These are phyloP conservation scores for Elaeis oleifera DNA, from an alignment of 202 grass and related monocot species.

Conservation along the genomic window DNA sequence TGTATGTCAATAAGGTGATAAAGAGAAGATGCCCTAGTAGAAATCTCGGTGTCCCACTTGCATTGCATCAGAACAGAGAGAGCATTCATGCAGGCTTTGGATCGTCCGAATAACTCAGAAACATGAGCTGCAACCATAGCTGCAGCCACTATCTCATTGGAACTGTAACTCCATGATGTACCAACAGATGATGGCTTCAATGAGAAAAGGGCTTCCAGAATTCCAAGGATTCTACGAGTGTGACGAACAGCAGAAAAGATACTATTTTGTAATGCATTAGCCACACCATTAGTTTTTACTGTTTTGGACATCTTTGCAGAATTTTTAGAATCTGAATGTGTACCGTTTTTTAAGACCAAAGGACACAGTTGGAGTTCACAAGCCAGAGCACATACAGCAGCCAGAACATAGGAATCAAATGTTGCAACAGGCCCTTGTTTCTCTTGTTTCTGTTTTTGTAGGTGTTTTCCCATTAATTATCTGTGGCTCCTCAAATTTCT, in stretches of 20 bases:
- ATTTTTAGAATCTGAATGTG: slow-evolving; percentile 42
- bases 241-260: slow-evolving; percentile 75
- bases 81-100: slow-evolving; percentile 84
- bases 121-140: slow-evolving; percentile 99
- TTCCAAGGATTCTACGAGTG: slow-evolving; percentile 82
- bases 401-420: slow-evolving; percentile 96
- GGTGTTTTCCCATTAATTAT: slow-evolving; percentile 44
- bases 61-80: slow-evolving; percentile 71
- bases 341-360: slow-evolving; percentile 61
- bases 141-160: slow-evolving; percentile 98
- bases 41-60: slow-evolving; percentile 86
- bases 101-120: slow-evolving; percentile 87
- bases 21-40: slow-evolving; percentile 75
- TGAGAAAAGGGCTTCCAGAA: slow-evolving; percentile 98
- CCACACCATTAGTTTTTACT: slow-evolving; percentile 57
- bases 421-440: slow-evolving; percentile 92
- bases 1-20: slow-evolving; percentile 95
- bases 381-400: slow-evolving; percentile 86
- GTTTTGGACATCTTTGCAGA: slow-evolving; percentile 42
- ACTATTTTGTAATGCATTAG: slow-evolving; percentile 58
- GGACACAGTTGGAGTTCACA: slow-evolving; percentile 93
- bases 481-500: slow-evolving; percentile 37
- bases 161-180: slow-evolving; percentile 97
- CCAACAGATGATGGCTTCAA: slow-evolving; percentile 97
- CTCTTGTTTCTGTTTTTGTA: slow-evolving; percentile 51